Evolutionary conservation across 177 flowering plant genomes (phyloP).

Genomic region (Vitis hybrid): DNA sequence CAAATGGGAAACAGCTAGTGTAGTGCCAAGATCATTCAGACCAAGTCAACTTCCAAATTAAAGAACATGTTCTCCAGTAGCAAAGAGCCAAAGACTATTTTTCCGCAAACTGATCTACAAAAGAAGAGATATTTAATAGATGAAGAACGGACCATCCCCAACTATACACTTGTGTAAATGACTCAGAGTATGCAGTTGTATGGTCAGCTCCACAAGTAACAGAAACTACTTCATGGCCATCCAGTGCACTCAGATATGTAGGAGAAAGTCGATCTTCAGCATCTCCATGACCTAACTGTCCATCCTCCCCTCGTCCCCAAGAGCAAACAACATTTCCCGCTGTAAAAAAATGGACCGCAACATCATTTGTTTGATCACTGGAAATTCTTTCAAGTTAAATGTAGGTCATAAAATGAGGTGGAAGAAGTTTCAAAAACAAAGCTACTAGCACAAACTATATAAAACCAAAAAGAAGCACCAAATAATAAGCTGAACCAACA

Average conservation of each 20-base stretch:
- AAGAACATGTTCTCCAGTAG: not conserved
- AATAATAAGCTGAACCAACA: not conserved
- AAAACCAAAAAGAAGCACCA: not conserved
- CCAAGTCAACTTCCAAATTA: too few relatives aligned
- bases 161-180: conserved; percentile 68
- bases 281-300: conserved; percentile 95
- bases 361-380: conserved; percentile 1
- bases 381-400: conserved; percentile 1
- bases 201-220: conserved; percentile 97
- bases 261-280: conserved; percentile 90
- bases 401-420: not conserved
- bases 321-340: conserved; percentile 88
- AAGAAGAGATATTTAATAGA: not conserved
- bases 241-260: conserved; percentile 77
- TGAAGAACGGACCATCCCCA: conserved; percentile 94
- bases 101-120: not conserved
- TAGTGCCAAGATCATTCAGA: too few relatives aligned
- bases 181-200: conserved; percentile 80
- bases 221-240: conserved; percentile 67
- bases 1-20: too few relatives aligned
- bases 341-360: conserved; percentile 23
- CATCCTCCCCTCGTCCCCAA: conserved; percentile 99
- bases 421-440: not conserved
- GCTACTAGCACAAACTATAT: not conserved
- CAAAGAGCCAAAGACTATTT: not conserved